Percentiles rank a stretch among this genome's conserved stretches.
phyloP scores from a whole-genome alignment of 139 green algal genomes.

The Parachlorella kessleri region DNA sequence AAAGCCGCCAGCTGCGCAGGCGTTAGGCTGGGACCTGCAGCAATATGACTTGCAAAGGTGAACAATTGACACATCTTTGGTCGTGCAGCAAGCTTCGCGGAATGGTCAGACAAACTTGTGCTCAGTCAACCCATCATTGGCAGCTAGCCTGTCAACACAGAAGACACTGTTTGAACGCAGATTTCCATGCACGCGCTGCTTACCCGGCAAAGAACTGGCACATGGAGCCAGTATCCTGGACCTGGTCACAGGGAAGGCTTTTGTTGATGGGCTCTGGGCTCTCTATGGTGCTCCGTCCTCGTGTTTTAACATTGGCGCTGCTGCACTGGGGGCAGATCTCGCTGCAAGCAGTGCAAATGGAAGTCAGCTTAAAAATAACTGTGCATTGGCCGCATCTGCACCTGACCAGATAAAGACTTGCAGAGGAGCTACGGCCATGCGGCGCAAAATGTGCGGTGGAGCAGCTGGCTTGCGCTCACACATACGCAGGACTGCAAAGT shows the following conservation, averaged over 20 bases:
- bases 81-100: not conserved
- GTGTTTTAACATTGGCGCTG: not conserved
- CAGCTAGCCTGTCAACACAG: too few species aligned
- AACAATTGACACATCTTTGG: not conserved
- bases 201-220: not conserved
- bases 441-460: not conserved
- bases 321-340: not conserved
- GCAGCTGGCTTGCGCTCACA: not conserved
- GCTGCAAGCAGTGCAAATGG: not conserved
- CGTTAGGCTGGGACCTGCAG: not conserved
- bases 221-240: not conserved
- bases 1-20: too few species aligned
- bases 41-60: not conserved
- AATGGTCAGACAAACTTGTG: too few species aligned
- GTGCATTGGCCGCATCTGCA: not conserved
- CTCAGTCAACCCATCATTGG: too few species aligned
- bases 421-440: not conserved
- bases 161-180: not conserved
- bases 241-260: not conserved
- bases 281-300: not conserved
- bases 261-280: not conserved
- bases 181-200: not conserved
- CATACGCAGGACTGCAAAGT: not conserved
- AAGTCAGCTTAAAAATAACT: not conserved
- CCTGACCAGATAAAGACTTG: not conserved